Evolutionary conservation across 2,329 filamentous ascomycete species (phyloP), one percentile per base, ranked within the genome.

Genomic region (Pestalotiopsis sp.): DNA sequence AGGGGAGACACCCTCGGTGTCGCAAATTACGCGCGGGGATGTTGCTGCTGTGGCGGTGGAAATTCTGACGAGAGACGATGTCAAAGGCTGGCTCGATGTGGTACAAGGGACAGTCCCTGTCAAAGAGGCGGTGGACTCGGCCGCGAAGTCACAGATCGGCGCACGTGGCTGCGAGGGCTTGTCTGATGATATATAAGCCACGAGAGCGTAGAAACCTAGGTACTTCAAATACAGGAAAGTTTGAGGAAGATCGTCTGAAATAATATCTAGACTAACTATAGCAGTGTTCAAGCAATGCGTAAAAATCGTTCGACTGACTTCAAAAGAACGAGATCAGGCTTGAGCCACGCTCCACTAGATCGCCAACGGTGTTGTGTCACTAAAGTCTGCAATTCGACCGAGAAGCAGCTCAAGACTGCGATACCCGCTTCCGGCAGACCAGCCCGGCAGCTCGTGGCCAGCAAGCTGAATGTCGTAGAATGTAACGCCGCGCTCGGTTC

Each of bases 361-460:
- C 31, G 59, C 17, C 20, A 62, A 13, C 6, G 59, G 59, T 31
- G 36, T 62, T 20, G 59, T 38, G 11, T 62, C 59, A 27, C 59
- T 62, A 23, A 62, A 62, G 59, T 39, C 36, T 41, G 38, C 5
- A 20, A 65, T 65, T 3, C 62, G 38, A 23, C 62, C 62, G 6
- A 65, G 62, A 52, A 65, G 62, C n/a, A 65, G 41, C 13, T 65
- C 62, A 9, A 65, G 20, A 39, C 38, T 49, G 14, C 62, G 62
- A 65, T 65, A 65, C 2, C 39, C 62, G 39, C 38, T 52, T 2
- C 62, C 62, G 5, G 62, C 39, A 11, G 62, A 49, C n/a, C 27
- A 65, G 6, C 41, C 39, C 14, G 38, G 62, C 9, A 65, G 20
- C 56, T 65, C 62, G 27, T 65, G 62, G 41, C 62, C 62, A 7